Conservation (phyloP, 768 basidiomycete species). For the Leucocoprinus sp. region DNA sequence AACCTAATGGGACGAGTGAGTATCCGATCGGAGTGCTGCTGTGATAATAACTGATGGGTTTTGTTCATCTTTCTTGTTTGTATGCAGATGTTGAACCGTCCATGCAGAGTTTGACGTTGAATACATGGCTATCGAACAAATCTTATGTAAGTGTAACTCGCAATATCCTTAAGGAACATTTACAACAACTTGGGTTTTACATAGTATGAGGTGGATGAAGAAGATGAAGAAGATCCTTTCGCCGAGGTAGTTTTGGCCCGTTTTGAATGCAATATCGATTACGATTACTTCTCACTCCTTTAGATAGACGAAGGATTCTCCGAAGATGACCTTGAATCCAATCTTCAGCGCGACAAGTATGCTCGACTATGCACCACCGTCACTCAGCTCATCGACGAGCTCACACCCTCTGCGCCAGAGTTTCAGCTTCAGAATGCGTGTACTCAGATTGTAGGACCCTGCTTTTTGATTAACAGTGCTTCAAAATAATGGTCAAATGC, state of each 20-base stretch:
- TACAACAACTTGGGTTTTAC: background rate
- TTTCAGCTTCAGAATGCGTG: slow-evolving; percentile 79
- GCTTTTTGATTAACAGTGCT: background rate
- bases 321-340: slow-evolving; percentile 87
- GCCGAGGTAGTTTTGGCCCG: slow-evolving; percentile 54
- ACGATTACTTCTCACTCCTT: background rate
- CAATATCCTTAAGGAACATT: background rate
- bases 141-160: slow-evolving; percentile 59
- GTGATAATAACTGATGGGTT: background rate
- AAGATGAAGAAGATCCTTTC: slow-evolving; percentile 94
- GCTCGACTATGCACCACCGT: slow-evolving; percentile 79
- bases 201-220: slow-evolving; percentile 74
- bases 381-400: slow-evolving; percentile 78
- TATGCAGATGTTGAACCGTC: slow-evolving; percentile 45
- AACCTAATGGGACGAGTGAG: slow-evolving; percentile 59
- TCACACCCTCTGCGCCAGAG: slow-evolving; percentile 74
- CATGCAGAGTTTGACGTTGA: slow-evolving; percentile 74
- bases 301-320: slow-evolving; percentile 91
- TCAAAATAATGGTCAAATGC: slow-evolving; percentile 8
- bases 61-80: background rate
- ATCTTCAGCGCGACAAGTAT: slow-evolving; percentile 88
- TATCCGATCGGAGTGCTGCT: slow-evolving; percentile 7
- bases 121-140: slow-evolving; percentile 78
- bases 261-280: background rate
- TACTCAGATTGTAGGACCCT: slow-evolving; percentile 69